phyloP scores from a whole-genome alignment of 208 protist genomes.

The Leishmania gerbilli region DNA sequence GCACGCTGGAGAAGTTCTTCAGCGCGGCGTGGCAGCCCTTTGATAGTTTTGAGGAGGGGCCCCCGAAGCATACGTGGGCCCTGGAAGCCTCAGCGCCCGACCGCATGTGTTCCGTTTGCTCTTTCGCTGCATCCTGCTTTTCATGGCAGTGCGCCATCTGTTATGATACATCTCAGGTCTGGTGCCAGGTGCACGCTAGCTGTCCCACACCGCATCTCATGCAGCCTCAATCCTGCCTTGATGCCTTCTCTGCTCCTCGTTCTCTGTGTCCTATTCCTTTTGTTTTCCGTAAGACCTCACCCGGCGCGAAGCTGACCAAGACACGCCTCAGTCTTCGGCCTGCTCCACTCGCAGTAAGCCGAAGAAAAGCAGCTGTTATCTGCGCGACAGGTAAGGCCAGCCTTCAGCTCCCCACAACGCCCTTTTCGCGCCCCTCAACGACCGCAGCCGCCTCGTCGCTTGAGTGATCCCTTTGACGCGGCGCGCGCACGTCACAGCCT shows the following conservation, averaged over 20 bases:
- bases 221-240: background rate
- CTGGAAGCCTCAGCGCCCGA: background rate
- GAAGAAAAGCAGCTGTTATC: background rate
- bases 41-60: background rate
- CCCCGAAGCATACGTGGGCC: background rate
- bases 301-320: background rate
- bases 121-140: background rate
- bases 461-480: background rate
- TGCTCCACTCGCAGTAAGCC: background rate
- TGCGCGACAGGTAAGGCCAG: background rate
- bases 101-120: background rate
- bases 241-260: background rate
- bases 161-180: background rate
- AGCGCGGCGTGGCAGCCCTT: background rate
- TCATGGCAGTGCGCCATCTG: background rate
- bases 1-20: background rate
- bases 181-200: background rate
- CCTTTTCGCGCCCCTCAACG: background rate
- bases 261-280: background rate
- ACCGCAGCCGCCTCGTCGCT: background rate
- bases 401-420: background rate
- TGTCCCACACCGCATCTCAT: background rate
- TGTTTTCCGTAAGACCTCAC: background rate
- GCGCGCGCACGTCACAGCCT: no score
- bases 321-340: background rate